These are phyloP conservation scores for Ustilago shanxiensis DNA, from an alignment of 1,284 basidiomycete species.

Conservation along the genomic window DNA sequence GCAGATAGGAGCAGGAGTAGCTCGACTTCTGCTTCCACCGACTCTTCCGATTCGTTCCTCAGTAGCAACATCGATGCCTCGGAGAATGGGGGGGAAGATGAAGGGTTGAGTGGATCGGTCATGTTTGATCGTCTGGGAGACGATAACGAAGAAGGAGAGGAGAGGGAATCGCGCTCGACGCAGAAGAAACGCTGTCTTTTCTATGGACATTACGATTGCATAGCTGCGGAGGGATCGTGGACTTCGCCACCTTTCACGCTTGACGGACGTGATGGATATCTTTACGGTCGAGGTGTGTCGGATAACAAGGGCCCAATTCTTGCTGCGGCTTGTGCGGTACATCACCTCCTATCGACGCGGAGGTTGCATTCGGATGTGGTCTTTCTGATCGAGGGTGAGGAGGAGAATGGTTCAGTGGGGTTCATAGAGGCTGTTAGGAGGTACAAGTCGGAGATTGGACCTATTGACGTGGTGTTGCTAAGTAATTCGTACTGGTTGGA, in stretches of 20 bases:
- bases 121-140: conserved; percentile 43
- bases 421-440: conserved; percentile 82
- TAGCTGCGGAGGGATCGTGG: conserved; percentile 74
- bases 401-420: conserved; percentile 89
- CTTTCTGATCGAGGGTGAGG: conserved; percentile 94
- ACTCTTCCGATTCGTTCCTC: conserved; percentile 26
- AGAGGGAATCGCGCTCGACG: conserved; percentile 9
- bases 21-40: conserved; percentile 20
- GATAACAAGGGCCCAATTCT: conserved; percentile 91
- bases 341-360: conserved; percentile 80
- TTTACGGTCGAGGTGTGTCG: conserved; percentile 88
- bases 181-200: conserved; percentile 54
- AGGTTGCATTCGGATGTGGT: conserved; percentile 87
- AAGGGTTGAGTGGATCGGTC: conserved; percentile 33
- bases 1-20: conserved; percentile 28
- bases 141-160: background rate
- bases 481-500: conserved; percentile 96
- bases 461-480: conserved; percentile 60
- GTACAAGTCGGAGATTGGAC: conserved; percentile 74
- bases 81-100: conserved; percentile 15
- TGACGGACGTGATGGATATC: conserved; percentile 87
- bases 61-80: conserved; percentile 3
- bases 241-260: conserved; percentile 85
- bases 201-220: conserved; percentile 68
- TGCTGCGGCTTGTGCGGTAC: conserved; percentile 88